phyloP scores from a whole-genome alignment of 1,284 basidiomycete genomes.

The Xerocomus nothofagi region DNA sequence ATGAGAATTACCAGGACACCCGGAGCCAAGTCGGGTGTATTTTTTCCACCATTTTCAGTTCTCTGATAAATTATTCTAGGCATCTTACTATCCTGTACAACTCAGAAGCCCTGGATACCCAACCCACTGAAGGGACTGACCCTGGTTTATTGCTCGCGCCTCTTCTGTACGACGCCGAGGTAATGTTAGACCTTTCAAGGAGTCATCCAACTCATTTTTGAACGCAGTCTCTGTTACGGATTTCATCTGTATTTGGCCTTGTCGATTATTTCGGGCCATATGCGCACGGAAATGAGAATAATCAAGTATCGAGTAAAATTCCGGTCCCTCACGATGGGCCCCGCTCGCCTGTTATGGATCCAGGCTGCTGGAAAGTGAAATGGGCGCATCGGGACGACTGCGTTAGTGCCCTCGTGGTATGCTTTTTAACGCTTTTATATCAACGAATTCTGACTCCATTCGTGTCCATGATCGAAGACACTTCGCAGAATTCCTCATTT shows the following conservation, averaged over 20 bases:
- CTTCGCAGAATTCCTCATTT: conserved; percentile 67
- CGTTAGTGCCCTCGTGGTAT: conserved; percentile 66
- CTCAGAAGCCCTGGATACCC: conserved; percentile 45
- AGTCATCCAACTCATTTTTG: conserved; percentile 4
- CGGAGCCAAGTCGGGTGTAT: conserved; percentile 27
- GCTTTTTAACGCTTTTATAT: conserved; percentile 13
- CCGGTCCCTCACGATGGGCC: conserved; percentile 55
- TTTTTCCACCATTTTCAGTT: neutral
- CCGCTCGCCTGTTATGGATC: conserved; percentile 56
- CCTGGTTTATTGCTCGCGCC: conserved; percentile 53
- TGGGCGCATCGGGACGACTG: conserved; percentile 75
- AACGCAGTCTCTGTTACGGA: conserved; percentile 43
- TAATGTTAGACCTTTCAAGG: conserved; percentile 28
- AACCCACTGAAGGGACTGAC: conserved; percentile 24
- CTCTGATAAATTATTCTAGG: conserved; percentile 36
- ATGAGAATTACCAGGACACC: conserved; percentile 46
- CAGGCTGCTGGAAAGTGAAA: conserved; percentile 69
- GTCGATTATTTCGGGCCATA: conserved; percentile 46
- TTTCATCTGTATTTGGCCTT: conserved; percentile 55
- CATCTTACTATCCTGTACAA: conserved; percentile 57
- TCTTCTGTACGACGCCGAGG: conserved; percentile 58
- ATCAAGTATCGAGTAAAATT: conserved; percentile 28
- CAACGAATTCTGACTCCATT: conserved; percentile 8
- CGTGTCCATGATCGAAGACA: conserved; percentile 43
- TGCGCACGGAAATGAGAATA: conserved; percentile 18